Base-by-base conservation (phyloP, 306 rosid genomes). In the Rosa persica region DNA sequence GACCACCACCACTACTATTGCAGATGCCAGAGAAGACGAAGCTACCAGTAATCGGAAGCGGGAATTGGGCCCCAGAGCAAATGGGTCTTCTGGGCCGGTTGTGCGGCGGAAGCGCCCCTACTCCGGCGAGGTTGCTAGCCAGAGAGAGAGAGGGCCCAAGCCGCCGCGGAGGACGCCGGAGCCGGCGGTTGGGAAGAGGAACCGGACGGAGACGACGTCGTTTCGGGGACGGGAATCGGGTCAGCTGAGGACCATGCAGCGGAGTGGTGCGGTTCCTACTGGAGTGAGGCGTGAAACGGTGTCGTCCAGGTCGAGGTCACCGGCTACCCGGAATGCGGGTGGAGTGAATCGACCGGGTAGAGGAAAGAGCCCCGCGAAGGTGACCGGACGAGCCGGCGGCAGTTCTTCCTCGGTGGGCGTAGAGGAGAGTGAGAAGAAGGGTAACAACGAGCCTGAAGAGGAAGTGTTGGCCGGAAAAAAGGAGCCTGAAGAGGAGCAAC, bases 21-120 rank as follows among this genome's bases (percentile, higher is more conserved):
- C 92, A 5, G 97, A 89, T 44, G 85, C 58, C 22, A 87, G 76
- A 81, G 89, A 83, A 38, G 96, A 91, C 15, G 99, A 95, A 78
- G 97, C 87, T 10, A 85, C 89, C 2, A 95, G 99, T 49, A 91
- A 86, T 74, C 60, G 78, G 72, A 77, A 76, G 65, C 78, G 85
- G 78, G 92, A 88, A 27, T 74, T 58, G 62, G 89, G 81, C 36
- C 86, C 77, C 27, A 84, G 78, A 39, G 71, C 0, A 38, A 82
- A 81, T 46, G 82, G 80, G 44, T 62, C 91, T 20, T 60, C 84
- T 75, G 2, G 77, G 12, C 16, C 61, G 48, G 75, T 79, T 44
- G 75, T 79, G 16, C 79, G 86, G 12, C 78, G 92, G 80, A 91
- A 88, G 76, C 93, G 86, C 60, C 90, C 89, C 1, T 57, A 78